Conservation (phyloP, 2,329 filamentous ascomycete genomes). For the Fusarium nygamai region DNA sequence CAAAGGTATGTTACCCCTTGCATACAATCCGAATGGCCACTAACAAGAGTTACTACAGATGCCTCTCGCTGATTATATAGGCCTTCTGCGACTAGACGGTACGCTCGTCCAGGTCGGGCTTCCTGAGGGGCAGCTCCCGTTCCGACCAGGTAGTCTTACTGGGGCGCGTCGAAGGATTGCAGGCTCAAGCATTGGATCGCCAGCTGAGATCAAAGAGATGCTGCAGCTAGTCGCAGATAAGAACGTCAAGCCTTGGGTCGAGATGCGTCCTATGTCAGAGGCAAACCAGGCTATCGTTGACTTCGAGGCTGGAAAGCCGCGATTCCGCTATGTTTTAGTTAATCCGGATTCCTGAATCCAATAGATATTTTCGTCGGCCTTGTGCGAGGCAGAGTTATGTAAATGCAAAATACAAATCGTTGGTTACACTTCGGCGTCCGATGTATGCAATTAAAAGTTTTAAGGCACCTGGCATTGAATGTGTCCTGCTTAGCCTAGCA, state of each 20-base stretch:
- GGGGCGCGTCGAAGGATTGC: background rate
- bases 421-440: accelerated
- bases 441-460: accelerated
- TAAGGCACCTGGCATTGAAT: accelerated
- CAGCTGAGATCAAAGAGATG: constrained; percentile 68
- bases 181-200: constrained; percentile 58
- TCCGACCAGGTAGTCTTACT: background rate
- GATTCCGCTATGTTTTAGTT: constrained; percentile 57
- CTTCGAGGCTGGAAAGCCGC: constrained; percentile 62
- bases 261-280: constrained; percentile 62
- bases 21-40: background rate
- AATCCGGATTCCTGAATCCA: constrained; percentile 19
- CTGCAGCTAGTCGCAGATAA: constrained; percentile 65
- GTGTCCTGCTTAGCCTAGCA: too few relatives aligned
- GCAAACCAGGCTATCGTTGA: constrained; percentile 65
- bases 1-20: constrained; percentile 36
- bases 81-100: constrained; percentile 60
- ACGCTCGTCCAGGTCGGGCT: constrained; percentile 70
- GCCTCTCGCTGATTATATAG: constrained; percentile 32
- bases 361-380: accelerated
- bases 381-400: background rate
- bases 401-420: too few relatives aligned
- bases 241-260: constrained; percentile 64
- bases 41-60: constrained; percentile 9
- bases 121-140: constrained; percentile 51